Evolutionary conservation across 306 rosid genomes (phyloP), one percentile per base, ranked within the genome.

Genomic region (Trifolium pratense): DNA sequence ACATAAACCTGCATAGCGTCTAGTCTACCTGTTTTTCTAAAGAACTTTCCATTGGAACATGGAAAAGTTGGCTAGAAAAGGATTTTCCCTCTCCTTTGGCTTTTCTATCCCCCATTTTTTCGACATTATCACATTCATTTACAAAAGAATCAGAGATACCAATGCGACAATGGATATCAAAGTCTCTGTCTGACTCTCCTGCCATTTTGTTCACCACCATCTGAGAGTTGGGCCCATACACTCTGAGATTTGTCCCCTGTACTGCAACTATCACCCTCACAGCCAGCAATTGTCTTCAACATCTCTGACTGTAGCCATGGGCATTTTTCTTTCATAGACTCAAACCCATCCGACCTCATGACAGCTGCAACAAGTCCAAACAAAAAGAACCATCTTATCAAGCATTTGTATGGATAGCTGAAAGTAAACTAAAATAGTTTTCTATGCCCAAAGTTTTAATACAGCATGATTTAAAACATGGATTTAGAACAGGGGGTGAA

Each of bases 251-350:
- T 87, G 9, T 70, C 87, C 45, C 82, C 91, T 18, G 62, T 75
- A 36, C 83, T 70, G 81, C 79, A 66, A 70, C 60, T 36, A 51
- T 74, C 77, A n/a, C 70, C 83, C 52, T 86, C 91, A 56, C 83
- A 85, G 37, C 88, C 86, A 0, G 96, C 96, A 55, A 92, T 87
- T 29, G 87, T 85, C 89, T 88, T 89, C 86, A 89, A 66, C 77
- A 92, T 86, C 80, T 92, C 97, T 13, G 97, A 86, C 80, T 89
- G 97, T 60, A 92, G 84, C 80, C 89, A 60, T 11, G 96, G 96
- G 68, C 86, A 88, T 69, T 80, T 80, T 68, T 89, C 97, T 84
- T 84, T 92, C 73, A 89, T 86, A 26, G 65, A 71, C 82, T 86
- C 83, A 78, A 89, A 92, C 46, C 96, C 96, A 68, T 89, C 92